These are phyloP conservation scores for Cryptococcus sp. DNA, from an alignment of 1,284 basidiomycete genomes.

Conservation along the genomic window DNA sequence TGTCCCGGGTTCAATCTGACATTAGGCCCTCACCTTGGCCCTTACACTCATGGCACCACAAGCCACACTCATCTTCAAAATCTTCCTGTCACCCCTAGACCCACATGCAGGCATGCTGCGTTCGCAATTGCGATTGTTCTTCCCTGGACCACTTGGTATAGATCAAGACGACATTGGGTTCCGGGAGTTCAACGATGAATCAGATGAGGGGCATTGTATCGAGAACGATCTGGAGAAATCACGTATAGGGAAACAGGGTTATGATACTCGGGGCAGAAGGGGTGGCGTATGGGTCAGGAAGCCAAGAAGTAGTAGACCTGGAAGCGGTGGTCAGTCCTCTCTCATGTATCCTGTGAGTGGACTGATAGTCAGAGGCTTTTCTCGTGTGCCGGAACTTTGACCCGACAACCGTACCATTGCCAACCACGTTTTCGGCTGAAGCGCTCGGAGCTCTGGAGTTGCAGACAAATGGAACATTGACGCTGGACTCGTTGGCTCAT, in stretches of 20 bases:
- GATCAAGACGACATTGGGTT: slow-evolving; percentile 11
- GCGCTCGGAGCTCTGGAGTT: slow-evolving; percentile 26
- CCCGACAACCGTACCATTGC: slow-evolving; percentile 37
- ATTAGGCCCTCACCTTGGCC: slow-evolving; percentile 53
- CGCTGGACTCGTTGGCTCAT: slow-evolving; percentile 35
- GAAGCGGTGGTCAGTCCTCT: slow-evolving; percentile 44
- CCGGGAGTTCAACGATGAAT: slow-evolving; percentile 21
- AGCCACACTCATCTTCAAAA: slow-evolving; percentile 57
- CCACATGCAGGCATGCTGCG: slow-evolving; percentile 49
- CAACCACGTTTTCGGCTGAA: slow-evolving; percentile 20
- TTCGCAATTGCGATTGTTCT: slow-evolving; percentile 51
- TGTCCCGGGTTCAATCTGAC: not conserved
- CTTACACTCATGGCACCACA: slow-evolving; percentile 52
- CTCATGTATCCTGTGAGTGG: not conserved
- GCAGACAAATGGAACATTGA: slow-evolving; percentile 35
- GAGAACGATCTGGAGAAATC: slow-evolving; percentile 11
- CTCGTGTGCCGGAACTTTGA: slow-evolving; percentile 54
- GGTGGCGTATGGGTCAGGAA: slow-evolving; percentile 50
- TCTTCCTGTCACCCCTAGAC: slow-evolving; percentile 52
- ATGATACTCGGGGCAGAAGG: slow-evolving; percentile 33
- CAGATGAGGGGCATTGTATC: slow-evolving; percentile 20
- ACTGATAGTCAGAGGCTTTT: slow-evolving; percentile 52
- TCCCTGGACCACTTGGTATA: slow-evolving; percentile 40
- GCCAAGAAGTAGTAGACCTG: slow-evolving; percentile 46
- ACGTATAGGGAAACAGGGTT: slow-evolving; percentile 14